These are phyloP conservation scores for Penicillium oxalicum DNA, from an alignment of 2,329 filamentous ascomycete genomes.

Conservation along the genomic window DNA sequence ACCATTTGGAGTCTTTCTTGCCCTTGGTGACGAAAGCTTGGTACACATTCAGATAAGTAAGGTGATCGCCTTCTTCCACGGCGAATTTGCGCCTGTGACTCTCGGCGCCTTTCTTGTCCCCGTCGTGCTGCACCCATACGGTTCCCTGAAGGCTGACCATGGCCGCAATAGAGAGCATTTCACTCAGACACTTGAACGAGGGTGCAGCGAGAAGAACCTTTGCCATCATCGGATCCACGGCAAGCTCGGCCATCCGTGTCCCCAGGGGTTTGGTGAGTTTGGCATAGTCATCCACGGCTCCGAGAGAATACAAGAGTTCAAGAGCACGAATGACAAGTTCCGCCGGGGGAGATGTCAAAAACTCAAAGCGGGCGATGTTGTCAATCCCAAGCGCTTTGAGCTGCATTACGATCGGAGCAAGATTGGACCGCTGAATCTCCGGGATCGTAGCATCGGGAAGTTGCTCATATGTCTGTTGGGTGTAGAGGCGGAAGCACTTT, in stretches of 20 bases:
- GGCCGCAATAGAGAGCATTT: slow-evolving; percentile 85
- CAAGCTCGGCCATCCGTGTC: slow-evolving; percentile 82
- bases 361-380: slow-evolving; percentile 87
- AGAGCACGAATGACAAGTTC: slow-evolving; percentile 79
- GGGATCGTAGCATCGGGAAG: slow-evolving; percentile 71
- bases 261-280: slow-evolving; percentile 88
- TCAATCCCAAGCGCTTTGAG: slow-evolving; percentile 93
- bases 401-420: slow-evolving; percentile 81
- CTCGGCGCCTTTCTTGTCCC: slow-evolving; percentile 69
- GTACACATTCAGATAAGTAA: slow-evolving; percentile 91
- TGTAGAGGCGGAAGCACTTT: slow-evolving; percentile 92
- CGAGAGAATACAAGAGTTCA: slow-evolving; percentile 79
- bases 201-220: slow-evolving; percentile 74
- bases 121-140: slow-evolving; percentile 76
- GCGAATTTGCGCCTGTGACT: slow-evolving; percentile 74
- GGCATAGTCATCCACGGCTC: slow-evolving; percentile 81
- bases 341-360: slow-evolving; percentile 76
- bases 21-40: slow-evolving; percentile 79
- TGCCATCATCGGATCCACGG: slow-evolving; percentile 92
- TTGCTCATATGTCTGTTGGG: slow-evolving; percentile 61
- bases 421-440: slow-evolving; percentile 86
- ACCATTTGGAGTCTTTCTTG: slow-evolving; percentile 78
- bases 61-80: slow-evolving; percentile 86
- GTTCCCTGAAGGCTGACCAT: slow-evolving; percentile 84
- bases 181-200: slow-evolving; percentile 70